Evolutionary conservation across 2,329 filamentous ascomycete genomes (phyloP).

Genomic region (Pseudogymnoascus sp.): DNA sequence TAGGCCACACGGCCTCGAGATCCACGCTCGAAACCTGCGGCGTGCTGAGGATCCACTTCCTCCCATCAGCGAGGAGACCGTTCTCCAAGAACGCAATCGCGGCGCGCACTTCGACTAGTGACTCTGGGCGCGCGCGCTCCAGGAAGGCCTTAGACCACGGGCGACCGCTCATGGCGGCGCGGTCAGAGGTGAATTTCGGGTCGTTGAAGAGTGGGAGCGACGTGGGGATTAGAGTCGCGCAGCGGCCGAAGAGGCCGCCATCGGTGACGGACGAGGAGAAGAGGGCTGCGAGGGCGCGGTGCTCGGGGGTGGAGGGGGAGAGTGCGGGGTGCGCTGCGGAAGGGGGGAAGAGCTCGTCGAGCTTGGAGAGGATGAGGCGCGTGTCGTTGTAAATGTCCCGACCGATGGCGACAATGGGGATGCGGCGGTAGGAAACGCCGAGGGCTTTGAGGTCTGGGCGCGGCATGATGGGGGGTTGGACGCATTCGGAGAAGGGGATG

Average conservation of each 20-base stretch:
- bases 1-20: conserved; percentile 58
- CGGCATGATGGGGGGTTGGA: conserved; percentile 58
- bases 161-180: conserved; percentile 37
- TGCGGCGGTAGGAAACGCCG: conserved; percentile 59
- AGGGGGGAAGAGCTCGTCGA: conserved; percentile 48
- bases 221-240: conserved; percentile 47
- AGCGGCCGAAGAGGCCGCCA: conserved; percentile 46
- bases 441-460: conserved; percentile 55
- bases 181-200: conserved; percentile 51
- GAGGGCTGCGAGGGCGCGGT: conserved; percentile 43
- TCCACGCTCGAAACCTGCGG: conserved; percentile 47
- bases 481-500: not conserved
- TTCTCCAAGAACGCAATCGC: conserved; percentile 52
- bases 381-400: conserved; percentile 62
- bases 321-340: conserved; percentile 26
- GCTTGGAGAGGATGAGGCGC: conserved; percentile 56
- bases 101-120: conserved; percentile 44
- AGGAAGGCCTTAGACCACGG: conserved; percentile 33
- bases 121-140: conserved; percentile 42
- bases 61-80: conserved; percentile 55
- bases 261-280: conserved; percentile 50
- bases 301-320: conserved; percentile 31
- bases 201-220: conserved; percentile 47
- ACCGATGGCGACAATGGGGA: conserved; percentile 59
- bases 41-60: conserved; percentile 53